These are phyloP conservation scores for Carallia brachiata DNA, from an alignment of 345 rosid species.

Conservation along the genomic window DNA sequence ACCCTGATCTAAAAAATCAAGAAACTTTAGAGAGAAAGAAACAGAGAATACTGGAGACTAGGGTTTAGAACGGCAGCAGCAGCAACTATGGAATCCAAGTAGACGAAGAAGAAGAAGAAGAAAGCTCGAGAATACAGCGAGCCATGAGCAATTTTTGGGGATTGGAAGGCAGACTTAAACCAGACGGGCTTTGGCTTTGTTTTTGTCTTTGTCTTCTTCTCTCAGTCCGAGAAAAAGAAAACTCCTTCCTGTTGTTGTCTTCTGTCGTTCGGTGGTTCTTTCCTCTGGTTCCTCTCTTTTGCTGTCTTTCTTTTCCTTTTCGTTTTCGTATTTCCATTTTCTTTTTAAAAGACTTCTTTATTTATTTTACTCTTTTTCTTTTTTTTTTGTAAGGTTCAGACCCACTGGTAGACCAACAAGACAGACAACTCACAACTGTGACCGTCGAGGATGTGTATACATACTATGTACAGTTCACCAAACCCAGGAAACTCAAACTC, in stretches of 20 bases:
- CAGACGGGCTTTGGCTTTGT: background rate
- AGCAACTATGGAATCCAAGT: background rate
- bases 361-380: too few species aligned
- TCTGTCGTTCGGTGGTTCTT: background rate
- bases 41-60: background rate
- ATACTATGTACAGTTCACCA: too few species aligned
- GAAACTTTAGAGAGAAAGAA: background rate
- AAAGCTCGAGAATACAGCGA: background rate
- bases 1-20: background rate
- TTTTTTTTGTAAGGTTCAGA: too few species aligned
- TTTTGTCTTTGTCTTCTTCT: background rate
- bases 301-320: background rate
- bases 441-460: too few species aligned
- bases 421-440: too few species aligned
- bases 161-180: background rate
- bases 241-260: background rate
- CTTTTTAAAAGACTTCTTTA: too few species aligned
- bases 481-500: too few species aligned
- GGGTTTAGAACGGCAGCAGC: background rate
- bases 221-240: background rate
- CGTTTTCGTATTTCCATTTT: too few species aligned
- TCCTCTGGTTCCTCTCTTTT: background rate
- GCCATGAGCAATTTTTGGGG: background rate
- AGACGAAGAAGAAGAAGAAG: background rate
- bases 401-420: too few species aligned